phyloP scores from a whole-genome alignment of 2,329 filamentous ascomycete species.

The Rutstroemia sp. region DNA sequence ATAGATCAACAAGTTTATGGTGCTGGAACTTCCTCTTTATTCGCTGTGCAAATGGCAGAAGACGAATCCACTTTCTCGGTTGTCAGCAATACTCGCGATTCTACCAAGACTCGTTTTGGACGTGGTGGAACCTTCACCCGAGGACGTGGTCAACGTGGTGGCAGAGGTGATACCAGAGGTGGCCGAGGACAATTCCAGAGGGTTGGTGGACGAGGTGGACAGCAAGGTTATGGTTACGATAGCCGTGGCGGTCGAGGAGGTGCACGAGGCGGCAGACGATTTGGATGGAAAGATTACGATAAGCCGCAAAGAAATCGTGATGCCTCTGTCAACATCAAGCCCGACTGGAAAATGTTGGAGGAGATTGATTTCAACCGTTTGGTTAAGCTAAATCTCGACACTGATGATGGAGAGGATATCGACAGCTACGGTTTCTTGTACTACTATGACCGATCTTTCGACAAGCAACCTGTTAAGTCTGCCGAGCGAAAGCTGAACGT shows the following conservation, averaged over 20 bases:
- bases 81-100: slow-evolving; percentile 88
- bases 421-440: slow-evolving; percentile 96
- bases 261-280: slow-evolving; percentile 72
- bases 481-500: slow-evolving; percentile 81
- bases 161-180: slow-evolving; percentile 61
- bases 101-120: slow-evolving; percentile 77
- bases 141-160: slow-evolving; percentile 63
- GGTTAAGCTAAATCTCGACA: slow-evolving; percentile 90
- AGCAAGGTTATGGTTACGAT: slow-evolving; percentile 55
- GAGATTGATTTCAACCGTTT: slow-evolving; percentile 98
- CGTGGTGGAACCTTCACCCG: slow-evolving; percentile 88
- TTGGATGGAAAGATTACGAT: slow-evolving; percentile 98
- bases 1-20: slow-evolving; percentile 95
- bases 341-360: slow-evolving; percentile 91
- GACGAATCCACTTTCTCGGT: slow-evolving; percentile 98
- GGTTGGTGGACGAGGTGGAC: slow-evolving; percentile 61
- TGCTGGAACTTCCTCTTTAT: slow-evolving; percentile 75
- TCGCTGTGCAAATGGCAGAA: slow-evolving; percentile 85
- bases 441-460: slow-evolving; percentile 94
- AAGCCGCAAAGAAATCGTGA: slow-evolving; percentile 96
- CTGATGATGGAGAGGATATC: slow-evolving; percentile 89
- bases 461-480: slow-evolving; percentile 87
- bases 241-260: slow-evolving; percentile 63
- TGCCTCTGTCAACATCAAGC: slow-evolving; percentile 90
- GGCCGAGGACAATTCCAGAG: slow-evolving; percentile 61